Evolutionary conservation across 1,284 basidiomycete genomes (phyloP), one percentile per base, ranked within the genome.

Genomic region (Trametes versicolor): DNA sequence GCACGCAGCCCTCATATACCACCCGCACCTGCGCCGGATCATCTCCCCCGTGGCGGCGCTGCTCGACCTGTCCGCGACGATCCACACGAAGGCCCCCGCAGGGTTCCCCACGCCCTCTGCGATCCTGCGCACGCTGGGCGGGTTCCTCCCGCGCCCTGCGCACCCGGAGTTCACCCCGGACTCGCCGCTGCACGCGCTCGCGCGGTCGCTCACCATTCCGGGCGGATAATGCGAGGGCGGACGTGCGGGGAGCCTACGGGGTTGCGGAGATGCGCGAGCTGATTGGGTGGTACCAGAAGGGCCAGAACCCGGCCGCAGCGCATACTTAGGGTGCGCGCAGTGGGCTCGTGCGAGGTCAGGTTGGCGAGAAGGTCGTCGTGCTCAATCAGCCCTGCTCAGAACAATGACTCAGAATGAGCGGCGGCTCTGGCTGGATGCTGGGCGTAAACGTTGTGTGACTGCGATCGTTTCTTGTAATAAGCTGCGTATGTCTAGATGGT

Each of bases 21-120:
- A 99, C 75, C 93, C 97, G 6, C 96, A 98, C 78, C 85, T 91
- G 66, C 90, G 96, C 39, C 97, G 97, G 8, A 76, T 96, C 52
- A 92, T 94, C 2, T 94, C 96, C 15, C 90, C 96, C 36, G 85
- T 94, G 45, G 96, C 97, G 0, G 92, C 93, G 2, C 76, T 96
- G 55, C 84, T 98, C 54, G 94, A 96, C 74, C 79, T 97, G 12
- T 90, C 95, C 39, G 87, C 94, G 13, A 82, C 81, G 15, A 59
- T 92, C 37, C 91, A 93, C 73, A 78, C 81, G 15, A 85, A 81
- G 63, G 72, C 84, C 27, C 88, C 91, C 56, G 74, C 73, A 62
- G 74, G 73, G 58, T 68, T 96, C 32, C 93, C 92, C 43, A 87
- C 90, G 36, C 90, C 90, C 34, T 84, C 89, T 29, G 78, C 80